These are phyloP conservation scores for Dipteronia sinensis DNA, from an alignment of 345 rosid genomes.

Conservation along the genomic window DNA sequence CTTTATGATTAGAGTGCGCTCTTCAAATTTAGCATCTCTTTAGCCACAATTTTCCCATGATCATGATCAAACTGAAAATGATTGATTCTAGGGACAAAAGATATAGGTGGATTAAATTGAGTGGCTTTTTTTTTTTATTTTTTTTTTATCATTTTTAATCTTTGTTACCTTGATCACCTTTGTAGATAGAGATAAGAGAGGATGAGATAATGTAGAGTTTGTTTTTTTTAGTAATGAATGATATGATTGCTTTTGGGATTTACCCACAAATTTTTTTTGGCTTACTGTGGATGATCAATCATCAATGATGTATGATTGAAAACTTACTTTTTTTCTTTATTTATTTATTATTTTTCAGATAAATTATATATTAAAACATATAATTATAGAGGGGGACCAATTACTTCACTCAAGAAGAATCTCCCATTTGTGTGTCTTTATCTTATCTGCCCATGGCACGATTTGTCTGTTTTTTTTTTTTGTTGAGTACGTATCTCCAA, in stretches of 20 bases:
- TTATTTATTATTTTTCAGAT: background rate
- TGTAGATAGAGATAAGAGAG: constrained; percentile 39
- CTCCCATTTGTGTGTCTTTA: constrained; percentile 3
- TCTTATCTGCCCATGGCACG: background rate
- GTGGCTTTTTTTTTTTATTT: background rate
- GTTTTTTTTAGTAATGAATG: background rate
- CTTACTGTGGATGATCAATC: constrained; percentile 17
- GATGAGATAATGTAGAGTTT: constrained; percentile 32
- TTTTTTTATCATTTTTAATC: background rate
- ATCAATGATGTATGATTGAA: constrained; percentile 31
- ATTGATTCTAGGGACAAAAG: constrained; percentile 19
- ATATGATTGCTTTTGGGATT: constrained; percentile 16
- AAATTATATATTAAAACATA: constrained; percentile 1
- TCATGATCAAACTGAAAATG: constrained; percentile 15
- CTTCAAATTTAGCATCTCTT: background rate
- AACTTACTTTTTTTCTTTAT: constrained; percentile 9
- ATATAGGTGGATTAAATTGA: background rate
- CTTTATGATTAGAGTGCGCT: background rate
- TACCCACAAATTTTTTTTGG: background rate
- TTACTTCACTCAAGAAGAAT: constrained; percentile 24
- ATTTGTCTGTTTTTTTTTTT: background rate
- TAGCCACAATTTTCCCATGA: background rate
- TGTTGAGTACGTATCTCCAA: background rate
- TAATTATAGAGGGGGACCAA: constrained; percentile 18
- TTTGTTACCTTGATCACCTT: constrained; percentile 20